phyloP scores from a whole-genome alignment of 106 monocot species.

The Hemerocallis citrina region DNA sequence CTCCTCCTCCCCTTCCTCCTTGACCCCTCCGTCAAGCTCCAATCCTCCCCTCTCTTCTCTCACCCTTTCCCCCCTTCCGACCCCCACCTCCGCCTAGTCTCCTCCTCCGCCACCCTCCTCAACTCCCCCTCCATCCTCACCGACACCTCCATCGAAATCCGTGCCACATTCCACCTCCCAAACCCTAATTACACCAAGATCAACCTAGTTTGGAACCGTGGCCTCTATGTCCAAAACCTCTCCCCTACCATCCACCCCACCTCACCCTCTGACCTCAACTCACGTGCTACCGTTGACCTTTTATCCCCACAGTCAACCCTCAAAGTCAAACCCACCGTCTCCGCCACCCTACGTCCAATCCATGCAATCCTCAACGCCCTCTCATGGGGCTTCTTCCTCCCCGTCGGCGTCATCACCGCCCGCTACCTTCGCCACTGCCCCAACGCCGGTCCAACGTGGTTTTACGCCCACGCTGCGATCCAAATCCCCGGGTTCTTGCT shows the following conservation, averaged over 20 bases:
- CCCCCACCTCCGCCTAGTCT: conserved; percentile 25
- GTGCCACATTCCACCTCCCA: conserved; percentile 32
- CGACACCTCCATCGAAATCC: conserved; percentile 38
- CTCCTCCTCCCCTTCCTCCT: conserved; percentile 72
- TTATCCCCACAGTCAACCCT: conserved; percentile 33
- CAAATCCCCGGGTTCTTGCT: conserved; percentile 45
- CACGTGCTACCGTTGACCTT: conserved; percentile 56
- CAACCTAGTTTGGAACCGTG: conserved; percentile 85
- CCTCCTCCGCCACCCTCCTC: conserved; percentile 18
- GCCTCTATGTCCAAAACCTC: conserved; percentile 76
- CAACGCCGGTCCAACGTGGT: conserved; percentile 56
- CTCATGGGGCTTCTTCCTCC: conserved; percentile 70
- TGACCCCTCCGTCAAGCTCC: conserved; percentile 65
- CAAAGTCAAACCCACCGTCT: not conserved
- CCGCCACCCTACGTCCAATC: conserved; percentile 19
- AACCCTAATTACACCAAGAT: conserved; percentile 50
- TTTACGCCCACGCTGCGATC: conserved; percentile 60
- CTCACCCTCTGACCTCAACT: conserved; percentile 44
- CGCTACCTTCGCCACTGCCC: conserved; percentile 59
- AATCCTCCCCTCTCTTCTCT: conserved; percentile 50
- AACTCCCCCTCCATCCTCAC: not conserved
- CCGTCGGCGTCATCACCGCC: conserved; percentile 47
- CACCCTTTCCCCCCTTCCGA: conserved; percentile 40
- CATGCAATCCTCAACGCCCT: conserved; percentile 53
- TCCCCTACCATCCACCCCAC: conserved; percentile 86